Percentiles rank a stretch among this genome's conserved stretches.
phyloP scores from a whole-genome alignment of 768 basidiomycete genomes.

The Rhodotorula paludigena region DNA sequence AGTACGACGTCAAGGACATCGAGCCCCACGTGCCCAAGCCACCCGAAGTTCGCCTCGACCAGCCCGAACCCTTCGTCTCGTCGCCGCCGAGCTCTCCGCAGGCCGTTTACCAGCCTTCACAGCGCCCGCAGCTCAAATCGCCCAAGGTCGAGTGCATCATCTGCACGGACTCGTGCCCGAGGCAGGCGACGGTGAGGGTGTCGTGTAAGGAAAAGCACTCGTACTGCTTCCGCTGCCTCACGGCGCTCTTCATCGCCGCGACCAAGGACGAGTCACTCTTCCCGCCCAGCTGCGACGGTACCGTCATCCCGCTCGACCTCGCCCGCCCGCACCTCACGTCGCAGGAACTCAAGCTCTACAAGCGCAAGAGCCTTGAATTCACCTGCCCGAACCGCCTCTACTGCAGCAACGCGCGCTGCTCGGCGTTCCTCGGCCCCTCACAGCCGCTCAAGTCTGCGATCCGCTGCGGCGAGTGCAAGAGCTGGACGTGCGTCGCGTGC shows the following conservation, averaged over 20 bases:
- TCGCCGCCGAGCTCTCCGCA: background rate
- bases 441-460: background rate
- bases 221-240: slow-evolving; percentile 54
- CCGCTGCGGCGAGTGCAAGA: background rate
- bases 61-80: background rate
- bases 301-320: slow-evolving; percentile 45
- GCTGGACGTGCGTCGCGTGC: slow-evolving; percentile 4
- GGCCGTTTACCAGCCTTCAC: no score
- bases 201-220: slow-evolving; percentile 43
- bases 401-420: slow-evolving; percentile 3
- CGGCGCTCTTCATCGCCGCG: slow-evolving; percentile 50
- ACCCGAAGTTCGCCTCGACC: background rate
- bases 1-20: background rate
- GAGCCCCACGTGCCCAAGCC: background rate
- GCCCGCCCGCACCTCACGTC: slow-evolving; percentile 4
- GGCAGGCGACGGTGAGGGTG: background rate
- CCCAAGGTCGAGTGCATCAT: slow-evolving; percentile 6
- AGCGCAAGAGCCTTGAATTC: background rate
- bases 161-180: background rate
- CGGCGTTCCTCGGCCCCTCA: slow-evolving; percentile 5
- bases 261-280: slow-evolving; percentile 56
- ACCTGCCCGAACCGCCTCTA: background rate
- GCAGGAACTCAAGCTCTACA: background rate
- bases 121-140: no score
- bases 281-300: slow-evolving; percentile 56